A percentile compares a stretch with the other conserved stretches of the same genome.
These are phyloP conservation scores for Colletotrichum horii DNA, from an alignment of 2,329 filamentous ascomycete species.

Conservation along the genomic window DNA sequence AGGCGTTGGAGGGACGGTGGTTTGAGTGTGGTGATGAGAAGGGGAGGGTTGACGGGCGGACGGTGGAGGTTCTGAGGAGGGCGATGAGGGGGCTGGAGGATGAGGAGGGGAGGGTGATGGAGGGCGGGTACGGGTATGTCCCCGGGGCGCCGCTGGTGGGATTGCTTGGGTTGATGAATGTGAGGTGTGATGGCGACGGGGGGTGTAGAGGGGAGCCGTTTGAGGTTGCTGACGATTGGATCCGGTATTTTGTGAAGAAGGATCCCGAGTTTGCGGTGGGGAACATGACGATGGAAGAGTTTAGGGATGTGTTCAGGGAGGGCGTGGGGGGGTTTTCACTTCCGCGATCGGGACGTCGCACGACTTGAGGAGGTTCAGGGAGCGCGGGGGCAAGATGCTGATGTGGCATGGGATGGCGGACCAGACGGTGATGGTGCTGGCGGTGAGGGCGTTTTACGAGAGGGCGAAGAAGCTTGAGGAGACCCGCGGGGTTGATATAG, in stretches of 20 bases:
- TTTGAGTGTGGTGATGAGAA: conserved; percentile 29
- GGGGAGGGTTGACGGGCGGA: not conserved
- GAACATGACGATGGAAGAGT: not conserved
- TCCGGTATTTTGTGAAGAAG: conserved; percentile 24
- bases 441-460: not conserved
- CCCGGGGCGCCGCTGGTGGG: not conserved
- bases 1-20: not conserved
- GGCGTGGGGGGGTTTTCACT: conserved; percentile 25
- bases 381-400: conserved; percentile 44
- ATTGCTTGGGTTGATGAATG: not conserved
- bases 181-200: not conserved
- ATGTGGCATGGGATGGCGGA: conserved; percentile 47
- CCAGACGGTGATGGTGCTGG: conserved; percentile 31
- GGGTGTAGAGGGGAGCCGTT: not conserved
- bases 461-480: not conserved
- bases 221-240: not conserved
- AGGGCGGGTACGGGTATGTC: not conserved
- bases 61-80: conserved; percentile 10
- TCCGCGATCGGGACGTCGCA: conserved; percentile 29
- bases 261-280: conserved; percentile 30
- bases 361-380: conserved; percentile 31
- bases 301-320: conserved; percentile 20
- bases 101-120: not conserved
- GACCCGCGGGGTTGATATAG: not conserved
- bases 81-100: not conserved